Conservation (phyloP, 306 rosid genomes). For the Myrica gale region DNA sequence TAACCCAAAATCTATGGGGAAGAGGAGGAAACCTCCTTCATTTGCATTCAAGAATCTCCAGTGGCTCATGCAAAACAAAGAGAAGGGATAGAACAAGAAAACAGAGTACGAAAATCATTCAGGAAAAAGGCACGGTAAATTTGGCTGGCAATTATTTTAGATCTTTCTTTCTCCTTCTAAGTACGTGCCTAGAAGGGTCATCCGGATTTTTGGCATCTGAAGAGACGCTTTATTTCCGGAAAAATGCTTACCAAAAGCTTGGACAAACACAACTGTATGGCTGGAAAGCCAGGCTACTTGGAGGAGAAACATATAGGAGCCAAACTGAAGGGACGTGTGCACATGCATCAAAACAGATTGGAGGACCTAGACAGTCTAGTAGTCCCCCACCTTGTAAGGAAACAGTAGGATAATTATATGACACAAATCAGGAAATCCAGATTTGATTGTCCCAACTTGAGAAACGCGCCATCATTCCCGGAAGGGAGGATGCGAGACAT, state of each 20-base stretch:
- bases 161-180: neutral
- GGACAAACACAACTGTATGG: slow-evolving; percentile 27
- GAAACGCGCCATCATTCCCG: slow-evolving; percentile 25
- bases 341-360: slow-evolving; percentile 26
- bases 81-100: slow-evolving; percentile 16
- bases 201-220: slow-evolving; percentile 29
- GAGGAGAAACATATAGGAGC: slow-evolving; percentile 36
- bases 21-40: slow-evolving; percentile 7
- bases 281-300: slow-evolving; percentile 39
- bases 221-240: slow-evolving; percentile 9
- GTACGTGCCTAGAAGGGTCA: neutral
- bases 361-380: slow-evolving; percentile 40
- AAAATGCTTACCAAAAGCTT: slow-evolving; percentile 13
- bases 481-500: neutral
- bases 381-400: slow-evolving; percentile 42
- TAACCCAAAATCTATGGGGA: neutral
- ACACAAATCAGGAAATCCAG: slow-evolving; percentile 19
- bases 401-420: slow-evolving; percentile 27
- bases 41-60: slow-evolving; percentile 37
- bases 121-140: slow-evolving; percentile 20
- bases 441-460: slow-evolving; percentile 37
- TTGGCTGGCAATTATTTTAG: neutral
- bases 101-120: slow-evolving; percentile 17
- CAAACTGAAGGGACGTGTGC: slow-evolving; percentile 36
- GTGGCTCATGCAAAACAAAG: slow-evolving; percentile 43